These are phyloP conservation scores for Cladosporium sp. DNA, from an alignment of 2,329 filamentous ascomycete genomes.

Conservation along the genomic window DNA sequence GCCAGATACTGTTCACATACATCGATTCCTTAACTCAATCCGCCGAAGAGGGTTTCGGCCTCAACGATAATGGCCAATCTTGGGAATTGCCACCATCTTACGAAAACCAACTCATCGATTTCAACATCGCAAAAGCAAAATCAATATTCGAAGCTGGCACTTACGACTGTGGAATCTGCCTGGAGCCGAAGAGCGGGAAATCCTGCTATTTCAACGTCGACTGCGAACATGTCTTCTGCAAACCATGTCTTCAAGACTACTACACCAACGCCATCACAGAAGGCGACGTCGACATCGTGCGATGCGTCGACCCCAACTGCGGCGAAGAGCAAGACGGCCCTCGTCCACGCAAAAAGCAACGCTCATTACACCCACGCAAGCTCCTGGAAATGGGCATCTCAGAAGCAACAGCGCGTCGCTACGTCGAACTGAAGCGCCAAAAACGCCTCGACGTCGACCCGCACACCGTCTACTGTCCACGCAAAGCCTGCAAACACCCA, in stretches of 20 bases:
- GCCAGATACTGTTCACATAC: conserved; percentile 55
- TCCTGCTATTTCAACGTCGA: conserved; percentile 76
- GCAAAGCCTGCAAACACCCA: conserved; percentile 87
- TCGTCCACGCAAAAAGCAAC: conserved; percentile 49
- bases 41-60: conserved; percentile 52
- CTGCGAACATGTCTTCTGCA: conserved; percentile 89
- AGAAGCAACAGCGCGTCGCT: conserved; percentile 73
- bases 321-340: conserved; percentile 53
- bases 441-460: conserved; percentile 88
- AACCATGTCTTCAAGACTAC: conserved; percentile 81
- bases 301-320: conserved; percentile 76
- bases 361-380: conserved; percentile 75
- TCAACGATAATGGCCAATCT: conserved; percentile 39
- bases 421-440: conserved; percentile 87
- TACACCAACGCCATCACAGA: conserved; percentile 85
- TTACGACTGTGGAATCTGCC: conserved; percentile 82
- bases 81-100: conserved; percentile 46
- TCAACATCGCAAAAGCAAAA: conserved; percentile 69
- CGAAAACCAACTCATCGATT: conserved; percentile 71
- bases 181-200: conserved; percentile 86
- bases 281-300: conserved; percentile 74
- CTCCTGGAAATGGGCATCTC: conserved; percentile 53
- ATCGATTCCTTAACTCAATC: conserved; percentile 58
- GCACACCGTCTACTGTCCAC: conserved; percentile 86
- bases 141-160: conserved; percentile 77